These are phyloP conservation scores for Yamadazyma diddensiae DNA, from an alignment of 1,139 yeast species.

Conservation along the genomic window DNA sequence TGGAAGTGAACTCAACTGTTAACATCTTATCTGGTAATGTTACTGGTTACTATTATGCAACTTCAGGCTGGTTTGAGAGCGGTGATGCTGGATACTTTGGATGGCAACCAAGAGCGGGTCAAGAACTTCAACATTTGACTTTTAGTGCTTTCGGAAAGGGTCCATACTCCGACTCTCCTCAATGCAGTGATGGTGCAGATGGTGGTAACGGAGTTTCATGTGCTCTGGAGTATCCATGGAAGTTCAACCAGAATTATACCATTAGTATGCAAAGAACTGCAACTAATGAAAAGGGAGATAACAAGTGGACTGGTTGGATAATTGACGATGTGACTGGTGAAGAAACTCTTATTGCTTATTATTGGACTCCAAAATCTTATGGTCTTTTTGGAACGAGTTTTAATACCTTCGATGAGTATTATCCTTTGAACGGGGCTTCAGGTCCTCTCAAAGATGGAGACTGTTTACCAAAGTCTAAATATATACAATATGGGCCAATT, in stretches of 20 bases:
- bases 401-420: constrained; percentile 10
- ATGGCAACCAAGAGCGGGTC: constrained; percentile 8
- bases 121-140: constrained; percentile 4
- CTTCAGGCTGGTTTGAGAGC: constrained; percentile 2
- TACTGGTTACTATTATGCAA: constrained; percentile 10
- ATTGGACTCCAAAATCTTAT: constrained; percentile 10
- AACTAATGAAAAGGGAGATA: constrained; percentile 6
- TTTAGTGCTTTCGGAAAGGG: constrained; percentile 10
- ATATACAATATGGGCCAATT: constrained; percentile 11
- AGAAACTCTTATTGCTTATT: constrained; percentile 7
- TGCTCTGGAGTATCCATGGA: constrained; percentile 9
- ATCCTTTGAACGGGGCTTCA: background rate
- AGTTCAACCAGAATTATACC: constrained; percentile 12
- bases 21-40: constrained; percentile 6
- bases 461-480: constrained; percentile 5
- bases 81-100: constrained; percentile 7
- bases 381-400: constrained; percentile 6
- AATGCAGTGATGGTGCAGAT: constrained; percentile 12
- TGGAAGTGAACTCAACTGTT: constrained; percentile 4
- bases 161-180: constrained; percentile 4
- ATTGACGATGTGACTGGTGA: constrained; percentile 11
- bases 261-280: constrained; percentile 5
- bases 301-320: constrained; percentile 11
- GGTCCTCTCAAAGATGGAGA: constrained; percentile 1
- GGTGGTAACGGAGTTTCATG: constrained; percentile 12